A percentile compares a stretch with the other conserved stretches of the same genome.
Evolutionary conservation across 192 early-diverging fungal species (phyloP).

Genomic region (Backusella luteola): DNA sequence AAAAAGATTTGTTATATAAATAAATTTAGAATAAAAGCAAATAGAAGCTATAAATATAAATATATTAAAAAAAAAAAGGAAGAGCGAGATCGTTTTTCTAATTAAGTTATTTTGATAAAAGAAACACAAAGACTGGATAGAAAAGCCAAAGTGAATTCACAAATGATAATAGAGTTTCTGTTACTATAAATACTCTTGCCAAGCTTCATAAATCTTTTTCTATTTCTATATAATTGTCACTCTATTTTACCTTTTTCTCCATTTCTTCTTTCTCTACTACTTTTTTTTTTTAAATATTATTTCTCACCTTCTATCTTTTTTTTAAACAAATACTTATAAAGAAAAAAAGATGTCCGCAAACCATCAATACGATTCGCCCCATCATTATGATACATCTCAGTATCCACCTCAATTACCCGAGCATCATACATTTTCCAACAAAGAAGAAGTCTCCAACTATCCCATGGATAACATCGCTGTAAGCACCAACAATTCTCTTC

Average conservation of each 20-base stretch:
- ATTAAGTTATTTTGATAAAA: not conserved
- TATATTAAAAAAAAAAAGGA: not conserved
- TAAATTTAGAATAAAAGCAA: not conserved
- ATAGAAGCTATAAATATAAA: not conserved
- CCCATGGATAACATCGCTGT: not conserved
- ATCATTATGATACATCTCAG: not conserved
- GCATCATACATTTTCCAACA: not conserved
- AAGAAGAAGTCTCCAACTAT: not conserved
- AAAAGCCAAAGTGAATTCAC: not conserved
- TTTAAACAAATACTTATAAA: not conserved
- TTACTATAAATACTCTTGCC: conserved; percentile 3
- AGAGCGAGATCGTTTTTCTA: not conserved
- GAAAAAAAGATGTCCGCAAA: not conserved
- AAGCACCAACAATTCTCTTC: not conserved
- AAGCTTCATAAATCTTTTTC: not conserved
- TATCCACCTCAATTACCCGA: not conserved
- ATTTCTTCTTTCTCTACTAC: not conserved
- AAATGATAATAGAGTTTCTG: not conserved
- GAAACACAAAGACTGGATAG: not conserved
- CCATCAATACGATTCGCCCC: not conserved
- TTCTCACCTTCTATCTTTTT: not conserved
- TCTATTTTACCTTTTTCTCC: not conserved
- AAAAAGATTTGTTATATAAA: not conserved
- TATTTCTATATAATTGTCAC: not conserved
- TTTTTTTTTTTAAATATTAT: not conserved